Base-by-base conservation (phyloP, 2,329 filamentous ascomycete species). In the Hypoxylon rubiginosum region DNA sequence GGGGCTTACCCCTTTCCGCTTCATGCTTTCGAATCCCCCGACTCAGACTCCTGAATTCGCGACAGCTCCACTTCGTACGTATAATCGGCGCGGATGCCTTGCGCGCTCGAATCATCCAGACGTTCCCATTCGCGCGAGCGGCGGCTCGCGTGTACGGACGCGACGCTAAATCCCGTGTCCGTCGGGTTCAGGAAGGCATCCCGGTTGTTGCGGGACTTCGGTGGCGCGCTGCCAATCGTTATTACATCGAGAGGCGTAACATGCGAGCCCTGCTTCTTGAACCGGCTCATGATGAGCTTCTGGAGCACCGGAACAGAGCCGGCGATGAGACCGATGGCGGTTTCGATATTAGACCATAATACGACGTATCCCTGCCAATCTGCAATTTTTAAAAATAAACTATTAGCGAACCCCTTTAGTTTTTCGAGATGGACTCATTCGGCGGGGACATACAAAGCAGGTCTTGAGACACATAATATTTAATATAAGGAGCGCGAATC, bases 301-400 rank as follows among this genome's bases (percentile, higher is more conserved):
- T 66, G 69, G 3, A 71, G 41, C 1, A 64, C 55, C 6, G 69
- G 69, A 21, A 68, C 8, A 2, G 69, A 70, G 19, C 63, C 63
- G 1, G 67, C 64, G 15, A 67, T 58, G 15, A 69, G 62, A 34
- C 64, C 67, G 41, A 71, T 55, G 24, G 26, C 67, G 2, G 50
- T 65, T 48, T 70, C 69, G 54, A 71, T 51, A 34, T 64, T 65
- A n/a, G 60, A 68, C 57, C 63, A 70, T 4, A 71, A 19, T 10
- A 66, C 52, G 26, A 66, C 45, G 28, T 45, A 43, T 3, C 51
- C 52, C 5, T 61, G 52, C 62, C 60, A 68, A 26, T 60, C 69
- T 71, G 17, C 13, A 26, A 13, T 8, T 4, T 11, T 17, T 11
- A 2, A 28, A 30, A 17, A 17, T 2, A 10, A 8, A 3, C 8